Conservation (phyloP, 495 filamentous ascomycete species). For the Hypoxylon fragiforme region DNA sequence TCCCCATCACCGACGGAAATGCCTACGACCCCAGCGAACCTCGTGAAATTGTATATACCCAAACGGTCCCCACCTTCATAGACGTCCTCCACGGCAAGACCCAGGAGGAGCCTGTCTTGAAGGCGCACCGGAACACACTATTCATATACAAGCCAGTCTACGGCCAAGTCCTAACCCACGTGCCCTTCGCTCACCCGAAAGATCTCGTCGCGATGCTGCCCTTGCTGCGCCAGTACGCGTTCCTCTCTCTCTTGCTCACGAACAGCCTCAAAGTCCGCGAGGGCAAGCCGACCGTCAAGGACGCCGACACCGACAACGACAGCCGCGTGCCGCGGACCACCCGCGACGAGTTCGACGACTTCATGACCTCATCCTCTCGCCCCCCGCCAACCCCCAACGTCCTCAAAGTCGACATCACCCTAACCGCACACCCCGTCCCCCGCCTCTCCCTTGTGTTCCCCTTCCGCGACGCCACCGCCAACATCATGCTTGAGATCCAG, state of each 20-base stretch:
- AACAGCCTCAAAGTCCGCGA: slow-evolving; percentile 55
- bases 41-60: slow-evolving; percentile 42
- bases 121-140: slow-evolving; percentile 68
- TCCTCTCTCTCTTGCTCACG: slow-evolving; percentile 65
- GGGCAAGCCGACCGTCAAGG: slow-evolving; percentile 17
- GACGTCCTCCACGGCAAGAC: slow-evolving; percentile 28
- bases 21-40: slow-evolving; percentile 45
- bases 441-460: slow-evolving; percentile 56
- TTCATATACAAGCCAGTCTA: slow-evolving; percentile 70
- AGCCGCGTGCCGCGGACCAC: slow-evolving; percentile 24
- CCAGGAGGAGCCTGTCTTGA: slow-evolving; percentile 44
- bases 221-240: slow-evolving; percentile 72
- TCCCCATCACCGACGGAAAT: slow-evolving; percentile 50
- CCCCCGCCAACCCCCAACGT: too few species aligned
- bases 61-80: slow-evolving; percentile 33
- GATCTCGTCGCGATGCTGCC: slow-evolving; percentile 80
- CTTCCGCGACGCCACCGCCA: slow-evolving; percentile 44
- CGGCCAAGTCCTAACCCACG: slow-evolving; percentile 65
- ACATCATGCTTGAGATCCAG: slow-evolving; percentile 61
- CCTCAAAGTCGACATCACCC: slow-evolving; percentile 51
- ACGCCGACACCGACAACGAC: slow-evolving; percentile 7
- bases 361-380: too few species aligned
- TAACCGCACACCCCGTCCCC: slow-evolving; percentile 51
- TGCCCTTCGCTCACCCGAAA: slow-evolving; percentile 85
- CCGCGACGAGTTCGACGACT: slow-evolving; percentile 38